Base-by-base conservation (phyloP, 371 early-diverging fungal species). In the Conidiobolus incongruus region DNA sequence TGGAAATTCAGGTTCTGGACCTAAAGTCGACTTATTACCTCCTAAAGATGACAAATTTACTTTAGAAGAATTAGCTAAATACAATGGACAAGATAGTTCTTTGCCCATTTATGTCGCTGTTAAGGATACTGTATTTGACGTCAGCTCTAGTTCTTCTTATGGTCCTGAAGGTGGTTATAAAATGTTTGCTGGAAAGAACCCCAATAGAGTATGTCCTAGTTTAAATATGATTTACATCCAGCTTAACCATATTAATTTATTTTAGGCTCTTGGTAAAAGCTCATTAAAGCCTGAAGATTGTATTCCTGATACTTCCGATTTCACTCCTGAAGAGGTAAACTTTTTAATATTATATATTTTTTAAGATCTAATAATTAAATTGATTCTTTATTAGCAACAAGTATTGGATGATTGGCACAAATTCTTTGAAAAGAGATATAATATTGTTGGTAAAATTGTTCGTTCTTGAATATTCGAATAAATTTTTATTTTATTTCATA, bases 51-150 rank as follows among this genome's bases (percentile, higher is more conserved):
- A n/a, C n/a, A n/a, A n/a, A 30, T 50, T 50, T 26, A 69, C 75
- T 2, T 48, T 62, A 2, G 69, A 62, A 17, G 75, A 82, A 48
- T 70, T 87, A 4, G 62, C 64, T 11, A 58, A 71, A 50, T 69
- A 70, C 47, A 72, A 84, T 51, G 86, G 86, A 36, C 48, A 60
- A 8, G 71, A 80, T 45, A 65, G 68, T 8, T 54, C 53, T 20
- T 54, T 61, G 49, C 73, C 80, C 15, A 73, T 85, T 47, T 88
- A 81, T 52, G 68, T 88, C 13, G 84, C 77, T 24, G 71, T 88
- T 51, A 80, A 77, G 45, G 84, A 85, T 7, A 66, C 62, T 38
- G 66, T 88, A 2, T 88, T 77, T 50, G 85, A 88, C 52, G 88
- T 88, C 4, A 56, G 72, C 1, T 54, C 57, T 35, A 81, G 77